Conservation (phyloP, 1,284 basidiomycete species). For the Entoloma clypeatum region DNA sequence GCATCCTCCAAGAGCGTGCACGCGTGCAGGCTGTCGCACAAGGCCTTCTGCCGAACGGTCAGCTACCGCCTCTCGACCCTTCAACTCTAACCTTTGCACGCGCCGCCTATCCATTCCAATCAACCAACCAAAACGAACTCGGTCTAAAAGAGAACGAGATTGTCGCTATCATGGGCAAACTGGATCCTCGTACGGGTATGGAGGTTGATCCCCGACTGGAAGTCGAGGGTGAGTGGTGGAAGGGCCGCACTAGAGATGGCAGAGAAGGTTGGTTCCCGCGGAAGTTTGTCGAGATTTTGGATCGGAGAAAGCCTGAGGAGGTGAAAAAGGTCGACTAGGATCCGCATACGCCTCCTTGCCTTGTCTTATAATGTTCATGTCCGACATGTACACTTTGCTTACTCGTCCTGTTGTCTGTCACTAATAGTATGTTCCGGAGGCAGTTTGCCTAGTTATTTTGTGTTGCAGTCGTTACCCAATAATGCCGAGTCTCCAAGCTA, state of each 20-base stretch:
- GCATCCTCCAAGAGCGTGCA: conserved; percentile 70
- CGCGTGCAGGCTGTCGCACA: conserved; percentile 40
- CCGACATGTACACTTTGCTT: neutral
- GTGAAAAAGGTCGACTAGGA: conserved; percentile 28
- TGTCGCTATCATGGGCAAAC: conserved; percentile 86
- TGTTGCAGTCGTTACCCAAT: no score
- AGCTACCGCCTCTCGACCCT: conserved; percentile 65
- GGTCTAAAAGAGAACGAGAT: conserved; percentile 88
- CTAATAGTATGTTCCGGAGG: no score
- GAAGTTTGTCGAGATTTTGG: conserved; percentile 80
- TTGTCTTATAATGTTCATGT: no score
- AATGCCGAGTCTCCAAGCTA: no score
- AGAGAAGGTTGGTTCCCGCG: conserved; percentile 95
- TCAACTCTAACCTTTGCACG: conserved; percentile 84
- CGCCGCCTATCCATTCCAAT: conserved; percentile 78
- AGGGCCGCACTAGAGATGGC: conserved; percentile 90
- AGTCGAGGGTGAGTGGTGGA: conserved; percentile 91
- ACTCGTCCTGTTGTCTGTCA: no score
- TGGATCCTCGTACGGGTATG: conserved; percentile 65
- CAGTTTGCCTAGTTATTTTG: no score
- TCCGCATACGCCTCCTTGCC: no score
- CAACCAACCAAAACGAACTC: conserved; percentile 77
- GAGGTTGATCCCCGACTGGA: conserved; percentile 73
- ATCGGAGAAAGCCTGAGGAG: conserved; percentile 40
- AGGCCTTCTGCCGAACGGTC: conserved; percentile 23